A percentile compares a stretch with the other conserved stretches of the same genome.
These are phyloP conservation scores for Ilex aquifolium DNA, from an alignment of 257 asterid species.

Conservation along the genomic window DNA sequence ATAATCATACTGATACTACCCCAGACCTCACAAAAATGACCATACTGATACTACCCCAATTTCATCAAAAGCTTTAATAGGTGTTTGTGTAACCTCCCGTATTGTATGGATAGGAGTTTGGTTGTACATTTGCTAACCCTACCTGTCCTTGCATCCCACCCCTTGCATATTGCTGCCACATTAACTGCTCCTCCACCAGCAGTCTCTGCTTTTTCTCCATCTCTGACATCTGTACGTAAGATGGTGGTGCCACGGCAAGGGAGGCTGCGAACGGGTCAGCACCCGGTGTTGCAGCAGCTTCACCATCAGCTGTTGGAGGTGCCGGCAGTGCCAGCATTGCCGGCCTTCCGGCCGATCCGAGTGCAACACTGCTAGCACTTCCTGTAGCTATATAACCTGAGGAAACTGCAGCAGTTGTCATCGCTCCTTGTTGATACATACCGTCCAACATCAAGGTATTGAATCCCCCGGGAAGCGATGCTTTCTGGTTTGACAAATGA, in stretches of 20 bases:
- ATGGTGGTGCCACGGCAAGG: conserved; percentile 59
- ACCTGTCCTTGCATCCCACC: conserved; percentile 84
- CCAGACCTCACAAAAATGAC: no score
- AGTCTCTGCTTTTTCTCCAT: conserved; percentile 81
- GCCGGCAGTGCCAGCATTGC: conserved; percentile 82
- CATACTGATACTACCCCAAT: background rate
- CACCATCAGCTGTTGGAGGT: conserved; percentile 45
- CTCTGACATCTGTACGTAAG: conserved; percentile 91
- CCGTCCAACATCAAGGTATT: conserved; percentile 62
- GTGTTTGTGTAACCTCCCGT: conserved; percentile 43
- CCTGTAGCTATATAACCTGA: conserved; percentile 68
- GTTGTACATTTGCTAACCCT: conserved; percentile 35
- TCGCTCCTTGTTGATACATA: conserved; percentile 78
- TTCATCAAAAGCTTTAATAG: conserved; percentile 14
- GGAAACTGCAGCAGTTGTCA: conserved; percentile 46
- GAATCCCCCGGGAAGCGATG: conserved; percentile 61
- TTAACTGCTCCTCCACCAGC: conserved; percentile 61
- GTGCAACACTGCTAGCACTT: conserved; percentile 76
- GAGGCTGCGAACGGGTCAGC: conserved; percentile 59
- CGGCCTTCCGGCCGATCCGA: conserved; percentile 84
- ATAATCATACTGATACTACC: no score
- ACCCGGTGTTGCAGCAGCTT: conserved; percentile 9
- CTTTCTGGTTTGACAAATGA: conserved; percentile 62
- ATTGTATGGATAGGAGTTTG: conserved; percentile 33
- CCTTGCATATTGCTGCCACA: conserved; percentile 83